A percentile compares a stretch with the other conserved stretches of the same genome.
phyloP scores from a whole-genome alignment of 78 protist genomes.

The Tieghemostelium lacteum region DNA sequence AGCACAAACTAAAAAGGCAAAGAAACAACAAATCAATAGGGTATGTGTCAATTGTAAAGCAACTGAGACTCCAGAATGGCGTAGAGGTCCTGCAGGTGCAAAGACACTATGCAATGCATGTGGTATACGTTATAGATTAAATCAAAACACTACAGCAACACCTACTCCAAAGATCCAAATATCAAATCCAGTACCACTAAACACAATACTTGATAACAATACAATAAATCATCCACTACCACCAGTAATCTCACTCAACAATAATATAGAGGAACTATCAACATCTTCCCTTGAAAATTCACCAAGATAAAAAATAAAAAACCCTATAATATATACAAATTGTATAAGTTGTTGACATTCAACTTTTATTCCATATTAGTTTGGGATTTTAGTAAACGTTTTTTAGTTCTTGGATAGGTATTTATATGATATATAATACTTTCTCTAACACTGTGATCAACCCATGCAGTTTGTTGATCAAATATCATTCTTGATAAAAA shows the following conservation, averaged over 20 bases:
- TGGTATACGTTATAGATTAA: constrained; percentile 60
- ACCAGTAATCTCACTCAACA: no score
- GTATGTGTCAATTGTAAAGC: constrained; percentile 68
- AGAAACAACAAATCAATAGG: constrained; percentile 19
- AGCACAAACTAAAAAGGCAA: constrained; percentile 52
- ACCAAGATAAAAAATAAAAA: no score
- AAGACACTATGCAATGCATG: constrained; percentile 82
- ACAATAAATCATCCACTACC: no score
- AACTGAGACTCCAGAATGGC: constrained; percentile 82
- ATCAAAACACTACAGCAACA: constrained; percentile 9
- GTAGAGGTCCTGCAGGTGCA: constrained; percentile 81
- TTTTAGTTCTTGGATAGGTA: no score
- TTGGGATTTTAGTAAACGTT: no score
- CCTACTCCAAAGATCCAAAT: neutral
- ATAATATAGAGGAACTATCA: no score
- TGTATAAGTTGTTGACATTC: no score
- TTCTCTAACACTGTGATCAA: neutral
- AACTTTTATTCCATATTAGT: no score
- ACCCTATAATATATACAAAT: no score
- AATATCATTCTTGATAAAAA: neutral
- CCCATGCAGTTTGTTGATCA: neutral
- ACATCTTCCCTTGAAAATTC: no score
- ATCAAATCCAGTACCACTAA: no score
- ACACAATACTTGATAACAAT: no score
- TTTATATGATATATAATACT: constrained; percentile 4